These are phyloP conservation scores for Adiantum capillusveneris DNA, from an alignment of 75 land plant genomes.

Conservation along the genomic window DNA sequence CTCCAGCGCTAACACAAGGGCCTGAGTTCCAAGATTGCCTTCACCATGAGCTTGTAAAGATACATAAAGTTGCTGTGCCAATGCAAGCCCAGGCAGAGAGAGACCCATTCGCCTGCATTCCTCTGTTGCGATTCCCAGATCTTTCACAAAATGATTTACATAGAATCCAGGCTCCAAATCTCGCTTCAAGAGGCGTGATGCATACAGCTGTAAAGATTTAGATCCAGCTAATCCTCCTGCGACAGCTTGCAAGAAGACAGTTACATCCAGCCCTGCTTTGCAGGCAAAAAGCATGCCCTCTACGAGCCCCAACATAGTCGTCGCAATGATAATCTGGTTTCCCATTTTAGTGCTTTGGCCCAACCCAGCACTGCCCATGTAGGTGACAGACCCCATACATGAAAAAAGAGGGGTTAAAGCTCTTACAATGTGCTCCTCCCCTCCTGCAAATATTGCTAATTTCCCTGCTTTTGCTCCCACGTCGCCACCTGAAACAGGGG, in stretches of 20 bases:
- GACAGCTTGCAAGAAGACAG: conserved; percentile 45
- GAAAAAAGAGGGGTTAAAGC: conserved; percentile 52
- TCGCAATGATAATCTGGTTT: conserved; percentile 62
- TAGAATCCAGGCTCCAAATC: conserved; percentile 65
- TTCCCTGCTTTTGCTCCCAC: conserved; percentile 61
- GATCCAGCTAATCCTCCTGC: conserved; percentile 74
- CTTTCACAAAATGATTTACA: conserved; percentile 82
- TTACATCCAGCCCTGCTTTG: conserved; percentile 63
- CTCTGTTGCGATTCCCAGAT: conserved; percentile 68
- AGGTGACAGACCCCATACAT: conserved; percentile 49
- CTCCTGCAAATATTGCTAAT: conserved; percentile 75
- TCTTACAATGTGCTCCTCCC: conserved; percentile 36
- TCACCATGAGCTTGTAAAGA: conserved; percentile 85
- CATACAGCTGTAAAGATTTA: conserved; percentile 57
- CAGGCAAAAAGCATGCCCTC: conserved; percentile 77
- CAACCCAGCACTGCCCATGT: conserved; percentile 58
- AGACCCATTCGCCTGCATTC: conserved; percentile 84
- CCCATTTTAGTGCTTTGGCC: conserved; percentile 84
- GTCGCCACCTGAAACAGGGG: conserved; percentile 93
- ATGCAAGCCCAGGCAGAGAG: conserved; percentile 79
- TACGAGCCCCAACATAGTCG: conserved; percentile 58
- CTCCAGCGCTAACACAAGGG: conserved; percentile 71
- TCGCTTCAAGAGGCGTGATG: conserved; percentile 51
- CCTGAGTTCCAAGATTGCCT: conserved; percentile 83
- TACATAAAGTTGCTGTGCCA: conserved; percentile 91